A percentile compares a stretch with the other conserved stretches of the same genome.
These are phyloP conservation scores for Globisporangium alternatum DNA, from an alignment of 352 stramenopile species.

Conservation along the genomic window DNA sequence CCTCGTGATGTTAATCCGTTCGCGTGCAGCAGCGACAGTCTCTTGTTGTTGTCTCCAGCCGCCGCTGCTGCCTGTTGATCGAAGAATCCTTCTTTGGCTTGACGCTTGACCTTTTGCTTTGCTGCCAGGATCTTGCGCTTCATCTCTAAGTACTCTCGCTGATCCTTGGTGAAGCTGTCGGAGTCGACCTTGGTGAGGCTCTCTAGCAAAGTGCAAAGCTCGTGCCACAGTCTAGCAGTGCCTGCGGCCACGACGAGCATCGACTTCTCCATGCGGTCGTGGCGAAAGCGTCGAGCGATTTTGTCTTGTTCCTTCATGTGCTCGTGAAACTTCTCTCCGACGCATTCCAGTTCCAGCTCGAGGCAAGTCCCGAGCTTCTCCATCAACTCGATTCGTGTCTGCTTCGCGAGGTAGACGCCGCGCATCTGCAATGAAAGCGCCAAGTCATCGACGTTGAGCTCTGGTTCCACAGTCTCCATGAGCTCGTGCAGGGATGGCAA, in stretches of 20 bases:
- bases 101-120: conserved; percentile 59
- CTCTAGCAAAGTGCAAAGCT: conserved; percentile 41
- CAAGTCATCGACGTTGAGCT: conserved; percentile 64
- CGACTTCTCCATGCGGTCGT: conserved; percentile 44
- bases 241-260: conserved; percentile 33
- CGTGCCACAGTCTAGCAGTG: conserved; percentile 44
- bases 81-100: conserved; percentile 45
- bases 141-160: conserved; percentile 58
- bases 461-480: conserved; percentile 60
- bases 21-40: conserved; percentile 24
- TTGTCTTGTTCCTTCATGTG: conserved; percentile 74
- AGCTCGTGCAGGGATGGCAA: conserved; percentile 31
- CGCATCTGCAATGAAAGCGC: conserved; percentile 58
- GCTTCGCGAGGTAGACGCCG: conserved; percentile 54
- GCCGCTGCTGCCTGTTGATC: not conserved
- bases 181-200: conserved; percentile 37
- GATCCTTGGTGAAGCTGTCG: conserved; percentile 32
- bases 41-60: conserved; percentile 2
- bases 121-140: conserved; percentile 46
- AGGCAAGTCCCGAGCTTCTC: conserved; percentile 57
- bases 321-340: conserved; percentile 55
- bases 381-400: conserved; percentile 53
- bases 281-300: conserved; percentile 38
- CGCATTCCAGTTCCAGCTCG: conserved; percentile 63
- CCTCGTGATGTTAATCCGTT: conserved; percentile 60